These are phyloP conservation scores for Pyrenochaeta sp. DNA, from an alignment of 2,329 filamentous ascomycete species.

Conservation along the genomic window DNA sequence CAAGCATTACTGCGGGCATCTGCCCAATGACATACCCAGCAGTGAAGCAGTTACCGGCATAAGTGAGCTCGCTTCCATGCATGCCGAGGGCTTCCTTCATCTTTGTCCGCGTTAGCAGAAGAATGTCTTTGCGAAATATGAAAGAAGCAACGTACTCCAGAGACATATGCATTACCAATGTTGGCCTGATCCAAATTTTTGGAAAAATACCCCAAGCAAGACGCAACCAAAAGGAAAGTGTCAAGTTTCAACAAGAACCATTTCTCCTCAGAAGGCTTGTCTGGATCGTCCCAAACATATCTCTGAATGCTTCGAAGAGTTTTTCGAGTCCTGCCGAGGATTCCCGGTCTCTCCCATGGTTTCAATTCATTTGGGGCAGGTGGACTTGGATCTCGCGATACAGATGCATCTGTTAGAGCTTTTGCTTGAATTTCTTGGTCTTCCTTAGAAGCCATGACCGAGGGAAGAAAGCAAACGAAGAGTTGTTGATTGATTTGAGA, in stretches of 20 bases:
- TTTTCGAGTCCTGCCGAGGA: constrained; percentile 18
- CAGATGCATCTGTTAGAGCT: constrained; percentile 6
- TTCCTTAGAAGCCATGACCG: constrained; percentile 15
- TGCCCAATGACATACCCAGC: constrained; percentile 40
- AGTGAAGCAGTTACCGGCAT: constrained; percentile 37
- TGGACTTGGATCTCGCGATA: constrained; percentile 12
- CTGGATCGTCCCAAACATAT: constrained; percentile 28
- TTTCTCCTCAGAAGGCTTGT: constrained; percentile 24
- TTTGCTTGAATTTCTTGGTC: constrained; percentile 1
- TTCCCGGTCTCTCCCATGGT: constrained; percentile 22
- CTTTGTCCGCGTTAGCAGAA: constrained; percentile 11
- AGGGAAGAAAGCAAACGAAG: background rate
- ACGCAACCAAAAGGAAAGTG: constrained; percentile 30
- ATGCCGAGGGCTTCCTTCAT: constrained; percentile 41
- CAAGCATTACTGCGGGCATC: constrained; percentile 37
- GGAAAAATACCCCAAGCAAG: constrained; percentile 37
- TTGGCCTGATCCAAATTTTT: constrained; percentile 39
- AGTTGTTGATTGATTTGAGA: background rate
- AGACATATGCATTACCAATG: constrained; percentile 40
- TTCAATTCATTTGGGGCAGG: background rate
- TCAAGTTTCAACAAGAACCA: constrained; percentile 42
- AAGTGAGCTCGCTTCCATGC: constrained; percentile 41
- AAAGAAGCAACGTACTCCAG: constrained; percentile 24
- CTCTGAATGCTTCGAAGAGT: constrained; percentile 22
- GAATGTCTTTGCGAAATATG: background rate